These are phyloP conservation scores for Mortierella sp. DNA, from an alignment of 371 early-diverging fungal genomes.

Conservation along the genomic window DNA sequence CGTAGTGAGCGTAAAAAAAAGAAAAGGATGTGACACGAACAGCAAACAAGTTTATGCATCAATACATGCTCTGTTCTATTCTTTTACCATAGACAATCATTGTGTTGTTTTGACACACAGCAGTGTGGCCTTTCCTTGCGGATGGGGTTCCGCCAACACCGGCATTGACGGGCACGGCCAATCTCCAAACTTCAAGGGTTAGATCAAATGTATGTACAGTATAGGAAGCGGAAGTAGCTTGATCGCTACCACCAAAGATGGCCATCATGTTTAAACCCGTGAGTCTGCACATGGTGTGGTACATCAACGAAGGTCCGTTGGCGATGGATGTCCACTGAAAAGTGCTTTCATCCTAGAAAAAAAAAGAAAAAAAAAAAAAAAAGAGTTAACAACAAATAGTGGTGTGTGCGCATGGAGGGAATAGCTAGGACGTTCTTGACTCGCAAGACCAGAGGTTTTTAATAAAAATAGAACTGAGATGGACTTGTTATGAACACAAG, in stretches of 20 bases:
- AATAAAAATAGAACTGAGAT: slow-evolving; percentile 23
- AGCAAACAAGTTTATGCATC: too few relatives aligned
- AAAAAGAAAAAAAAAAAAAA: background rate
- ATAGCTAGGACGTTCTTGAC: background rate
- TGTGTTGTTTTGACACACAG: slow-evolving; percentile 47
- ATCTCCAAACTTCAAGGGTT: slow-evolving; percentile 33
- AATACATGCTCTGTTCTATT: too few relatives aligned
- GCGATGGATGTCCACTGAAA: slow-evolving; percentile 50
- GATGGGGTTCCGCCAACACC: slow-evolving; percentile 43
- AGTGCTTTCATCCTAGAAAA: slow-evolving; percentile 43
- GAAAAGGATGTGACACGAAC: background rate
- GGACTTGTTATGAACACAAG: slow-evolving; percentile 13
- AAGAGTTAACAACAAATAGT: background rate
- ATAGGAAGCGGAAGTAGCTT: slow-evolving; percentile 25
- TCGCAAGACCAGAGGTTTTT: background rate
- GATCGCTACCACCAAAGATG: slow-evolving; percentile 53
- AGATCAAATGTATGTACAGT: slow-evolving; percentile 44
- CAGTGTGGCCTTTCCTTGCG: slow-evolving; percentile 44
- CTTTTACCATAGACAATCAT: slow-evolving; percentile 55
- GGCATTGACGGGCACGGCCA: slow-evolving; percentile 23
- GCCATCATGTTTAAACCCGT: slow-evolving; percentile 44
- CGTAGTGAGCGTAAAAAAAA: background rate
- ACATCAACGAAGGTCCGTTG: slow-evolving; percentile 49
- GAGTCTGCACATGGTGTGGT: slow-evolving; percentile 50
- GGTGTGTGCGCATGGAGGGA: background rate